phyloP scores from a whole-genome alignment of 371 early-diverging fungal species.

The Mucor lusitanicus region DNA sequence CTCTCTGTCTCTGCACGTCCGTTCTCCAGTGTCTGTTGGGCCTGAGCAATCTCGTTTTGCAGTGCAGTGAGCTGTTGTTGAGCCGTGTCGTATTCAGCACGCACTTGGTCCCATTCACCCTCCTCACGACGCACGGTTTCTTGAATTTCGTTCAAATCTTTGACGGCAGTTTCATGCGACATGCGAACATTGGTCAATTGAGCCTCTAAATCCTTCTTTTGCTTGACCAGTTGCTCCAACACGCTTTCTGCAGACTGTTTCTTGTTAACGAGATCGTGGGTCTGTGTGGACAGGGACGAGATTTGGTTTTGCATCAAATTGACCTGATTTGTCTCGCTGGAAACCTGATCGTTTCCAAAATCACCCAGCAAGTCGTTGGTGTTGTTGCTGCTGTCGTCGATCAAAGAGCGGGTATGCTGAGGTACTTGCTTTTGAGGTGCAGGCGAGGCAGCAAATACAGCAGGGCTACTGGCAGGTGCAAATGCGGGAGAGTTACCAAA shows the following conservation, averaged over 20 bases:
- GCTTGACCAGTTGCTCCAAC: conserved; percentile 31
- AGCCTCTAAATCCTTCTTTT: conserved; percentile 39
- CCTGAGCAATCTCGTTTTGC: conserved; percentile 34
- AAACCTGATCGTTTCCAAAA: conserved; percentile 43
- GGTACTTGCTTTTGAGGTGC: conserved; percentile 6
- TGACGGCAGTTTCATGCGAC: conserved; percentile 33
- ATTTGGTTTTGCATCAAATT: conserved; percentile 48
- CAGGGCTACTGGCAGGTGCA: not conserved
- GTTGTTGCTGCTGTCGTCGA: conserved; percentile 2
- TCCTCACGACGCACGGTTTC: conserved; percentile 34
- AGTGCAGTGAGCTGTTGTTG: conserved; percentile 25
- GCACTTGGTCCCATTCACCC: conserved; percentile 33
- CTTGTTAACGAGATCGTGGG: conserved; percentile 21
- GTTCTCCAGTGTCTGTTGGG: conserved; percentile 32
- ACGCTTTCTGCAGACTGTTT: conserved; percentile 28
- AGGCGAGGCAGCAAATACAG: conserved; percentile 4
- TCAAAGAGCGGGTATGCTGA: not conserved
- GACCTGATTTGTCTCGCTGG: conserved; percentile 45
- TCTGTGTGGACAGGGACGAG: conserved; percentile 21
- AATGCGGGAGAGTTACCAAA: conserved; percentile 1
- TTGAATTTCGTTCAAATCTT: conserved; percentile 41
- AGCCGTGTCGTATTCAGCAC: conserved; percentile 35
- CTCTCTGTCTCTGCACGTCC: conserved; percentile 43
- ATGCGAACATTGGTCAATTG: conserved; percentile 30
- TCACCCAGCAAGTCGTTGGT: conserved; percentile 43